Conservation (phyloP, 306 rosid species). For the Calophaca sinica region DNA sequence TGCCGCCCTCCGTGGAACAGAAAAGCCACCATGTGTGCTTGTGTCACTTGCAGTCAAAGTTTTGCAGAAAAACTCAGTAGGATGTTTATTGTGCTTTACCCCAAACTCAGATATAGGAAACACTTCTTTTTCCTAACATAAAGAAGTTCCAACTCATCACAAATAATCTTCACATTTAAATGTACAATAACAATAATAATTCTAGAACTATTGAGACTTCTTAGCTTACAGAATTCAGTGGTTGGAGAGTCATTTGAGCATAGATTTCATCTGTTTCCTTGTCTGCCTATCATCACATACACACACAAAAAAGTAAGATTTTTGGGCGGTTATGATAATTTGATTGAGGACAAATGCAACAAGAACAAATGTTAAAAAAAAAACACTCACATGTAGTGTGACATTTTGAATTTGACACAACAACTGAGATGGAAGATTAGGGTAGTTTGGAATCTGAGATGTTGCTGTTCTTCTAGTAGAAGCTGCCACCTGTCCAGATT, state of each 20-base stretch:
- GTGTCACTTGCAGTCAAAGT: constrained; percentile 97
- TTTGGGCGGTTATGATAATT: background rate
- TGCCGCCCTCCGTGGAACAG: constrained; percentile 95
- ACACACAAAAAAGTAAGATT: background rate
- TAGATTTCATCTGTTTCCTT: constrained; percentile 95
- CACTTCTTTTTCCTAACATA: constrained; percentile 83
- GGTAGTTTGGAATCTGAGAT: constrained; percentile 95
- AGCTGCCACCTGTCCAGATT: constrained; percentile 78
- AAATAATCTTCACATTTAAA: background rate
- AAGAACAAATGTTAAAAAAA: background rate
- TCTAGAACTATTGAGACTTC: constrained; percentile 22
- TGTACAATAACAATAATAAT: constrained; percentile 10
- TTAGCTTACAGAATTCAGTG: constrained; percentile 83
- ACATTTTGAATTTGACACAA: constrained; percentile 89
- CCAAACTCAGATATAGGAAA: constrained; percentile 90
- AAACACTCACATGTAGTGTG: constrained; percentile 74
- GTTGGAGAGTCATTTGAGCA: constrained; percentile 97
- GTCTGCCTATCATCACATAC: constrained; percentile 72
- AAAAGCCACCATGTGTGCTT: constrained; percentile 94
- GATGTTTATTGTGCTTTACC: constrained; percentile 81
- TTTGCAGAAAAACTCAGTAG: constrained; percentile 94
- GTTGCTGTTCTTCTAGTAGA: constrained; percentile 92
- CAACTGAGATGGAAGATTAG: constrained; percentile 88
- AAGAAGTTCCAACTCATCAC: constrained; percentile 10
- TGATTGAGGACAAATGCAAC: background rate